Conservation (phyloP, 768 basidiomycete genomes). For the Solioccasus polychromus region DNA sequence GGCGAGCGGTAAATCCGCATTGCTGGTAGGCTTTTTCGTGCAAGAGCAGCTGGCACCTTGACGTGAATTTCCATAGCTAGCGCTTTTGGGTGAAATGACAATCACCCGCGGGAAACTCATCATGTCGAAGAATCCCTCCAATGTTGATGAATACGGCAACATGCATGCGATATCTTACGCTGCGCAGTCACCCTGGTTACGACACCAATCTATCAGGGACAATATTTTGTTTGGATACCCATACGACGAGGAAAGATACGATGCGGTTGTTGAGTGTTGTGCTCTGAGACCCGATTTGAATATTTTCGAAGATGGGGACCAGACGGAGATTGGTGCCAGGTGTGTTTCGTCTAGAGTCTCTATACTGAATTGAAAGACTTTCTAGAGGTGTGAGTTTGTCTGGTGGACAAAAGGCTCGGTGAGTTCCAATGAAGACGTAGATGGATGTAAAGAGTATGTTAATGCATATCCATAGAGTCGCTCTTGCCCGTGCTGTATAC, state of each 20-base stretch:
- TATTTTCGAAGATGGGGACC: constrained; percentile 83
- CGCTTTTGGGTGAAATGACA: constrained; percentile 41
- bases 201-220: constrained; percentile 70
- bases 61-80: constrained; percentile 20
- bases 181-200: constrained; percentile 68
- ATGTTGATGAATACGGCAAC: constrained; percentile 57
- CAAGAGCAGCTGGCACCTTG: not conserved
- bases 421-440: too few relatives aligned
- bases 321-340: constrained; percentile 83
- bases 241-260: constrained; percentile 67
- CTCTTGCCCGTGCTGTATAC: constrained; percentile 81
- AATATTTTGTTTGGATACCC: constrained; percentile 81
- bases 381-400: constrained; percentile 73
- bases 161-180: constrained; percentile 69
- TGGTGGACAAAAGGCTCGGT: constrained; percentile 83
- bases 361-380: too few relatives aligned
- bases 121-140: constrained; percentile 47
- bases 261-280: constrained; percentile 78
- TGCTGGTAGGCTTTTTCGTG: constrained; percentile 32
- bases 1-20: constrained; percentile 49
- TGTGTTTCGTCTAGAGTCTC: too few relatives aligned
- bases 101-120: constrained; percentile 32
- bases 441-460: not conserved
- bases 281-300: constrained; percentile 79
- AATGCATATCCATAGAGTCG: constrained; percentile 51